Conservation (phyloP, 805 yeast genomes). For the Sugiyamaella mastotermitis region DNA sequence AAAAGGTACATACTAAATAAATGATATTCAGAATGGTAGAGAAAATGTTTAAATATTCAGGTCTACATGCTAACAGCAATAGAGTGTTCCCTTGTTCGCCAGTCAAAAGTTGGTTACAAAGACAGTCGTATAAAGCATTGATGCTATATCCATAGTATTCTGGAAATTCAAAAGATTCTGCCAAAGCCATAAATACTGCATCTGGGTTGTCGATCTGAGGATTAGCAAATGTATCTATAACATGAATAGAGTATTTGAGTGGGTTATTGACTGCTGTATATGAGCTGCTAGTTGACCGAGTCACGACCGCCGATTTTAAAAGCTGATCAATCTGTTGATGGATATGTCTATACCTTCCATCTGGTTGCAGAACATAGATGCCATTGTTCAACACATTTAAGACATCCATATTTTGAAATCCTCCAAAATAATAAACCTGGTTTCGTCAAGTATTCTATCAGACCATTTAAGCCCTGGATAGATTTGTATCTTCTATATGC, state of each 20-base stretch:
- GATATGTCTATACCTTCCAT: too few relatives aligned
- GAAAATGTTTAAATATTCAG: not conserved
- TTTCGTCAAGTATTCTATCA: too few relatives aligned
- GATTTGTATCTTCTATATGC: too few relatives aligned
- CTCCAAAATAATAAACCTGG: too few relatives aligned
- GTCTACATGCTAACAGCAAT: conserved; percentile 4
- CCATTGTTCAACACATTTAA: too few relatives aligned
- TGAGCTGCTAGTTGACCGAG: too few relatives aligned
- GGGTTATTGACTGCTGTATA: too few relatives aligned
- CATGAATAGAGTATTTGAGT: conserved; percentile 8
- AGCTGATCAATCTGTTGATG: too few relatives aligned
- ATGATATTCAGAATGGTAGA: conserved; percentile 1
- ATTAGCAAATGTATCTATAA: conserved; percentile 6
- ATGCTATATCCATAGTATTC: conserved; percentile 15
- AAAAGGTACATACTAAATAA: conserved; percentile 6
- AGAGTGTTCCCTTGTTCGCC: conserved; percentile 1
- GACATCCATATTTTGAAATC: too few relatives aligned
- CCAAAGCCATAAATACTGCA: conserved; percentile 6
- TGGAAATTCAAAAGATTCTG: conserved; percentile 12
- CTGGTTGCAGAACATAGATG: too few relatives aligned
- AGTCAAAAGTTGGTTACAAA: conserved; percentile 2
- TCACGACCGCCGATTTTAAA: too few relatives aligned
- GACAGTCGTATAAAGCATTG: conserved; percentile 12
- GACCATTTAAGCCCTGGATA: too few relatives aligned
- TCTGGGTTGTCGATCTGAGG: not conserved